Conservation (phyloP, 2,329 filamentous ascomycete species). For the Gnomoniopsis smithogilvyi region DNA sequence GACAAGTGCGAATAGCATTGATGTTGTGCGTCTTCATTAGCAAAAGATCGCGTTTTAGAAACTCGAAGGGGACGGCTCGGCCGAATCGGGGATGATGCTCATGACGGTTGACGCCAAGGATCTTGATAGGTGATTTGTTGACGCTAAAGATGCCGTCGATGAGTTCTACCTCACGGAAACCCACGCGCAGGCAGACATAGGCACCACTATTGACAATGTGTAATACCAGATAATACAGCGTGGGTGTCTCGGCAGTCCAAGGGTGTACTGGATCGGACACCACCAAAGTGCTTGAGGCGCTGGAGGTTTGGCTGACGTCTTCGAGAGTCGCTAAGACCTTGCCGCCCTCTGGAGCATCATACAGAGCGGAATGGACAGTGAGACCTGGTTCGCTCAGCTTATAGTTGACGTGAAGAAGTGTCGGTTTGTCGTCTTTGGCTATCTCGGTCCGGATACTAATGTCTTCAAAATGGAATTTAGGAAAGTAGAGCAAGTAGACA, state of each 20-base stretch:
- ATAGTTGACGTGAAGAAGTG: slow-evolving; percentile 38
- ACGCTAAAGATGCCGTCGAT: slow-evolving; percentile 50
- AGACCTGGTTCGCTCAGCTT: slow-evolving; percentile 29
- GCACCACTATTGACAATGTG: slow-evolving; percentile 18
- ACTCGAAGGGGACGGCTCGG: slow-evolving; percentile 50
- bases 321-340: slow-evolving; percentile 24
- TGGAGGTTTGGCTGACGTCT: slow-evolving; percentile 21
- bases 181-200: slow-evolving; percentile 46
- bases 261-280: slow-evolving; percentile 43
- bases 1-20: slow-evolving; percentile 57
- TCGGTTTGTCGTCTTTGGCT: slow-evolving; percentile 49
- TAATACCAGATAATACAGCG: slow-evolving; percentile 41
- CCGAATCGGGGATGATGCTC: slow-evolving; percentile 55
- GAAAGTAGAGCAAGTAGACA: slow-evolving; percentile 57
- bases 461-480: slow-evolving; percentile 51
- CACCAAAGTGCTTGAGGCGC: slow-evolving; percentile 29
- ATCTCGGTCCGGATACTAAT: slow-evolving; percentile 51
- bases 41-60: slow-evolving; percentile 50
- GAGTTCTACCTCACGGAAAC: slow-evolving; percentile 57
- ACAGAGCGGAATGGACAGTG: slow-evolving; percentile 14
- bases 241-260: slow-evolving; percentile 58
- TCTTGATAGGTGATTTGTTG: slow-evolving; percentile 52
- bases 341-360: slow-evolving; percentile 21
- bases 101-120: slow-evolving; percentile 56
- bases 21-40: slow-evolving; percentile 60